Evolutionary conservation across 371 early-diverging fungal genomes (phyloP).

Genomic region (Batkoa obscura): DNA sequence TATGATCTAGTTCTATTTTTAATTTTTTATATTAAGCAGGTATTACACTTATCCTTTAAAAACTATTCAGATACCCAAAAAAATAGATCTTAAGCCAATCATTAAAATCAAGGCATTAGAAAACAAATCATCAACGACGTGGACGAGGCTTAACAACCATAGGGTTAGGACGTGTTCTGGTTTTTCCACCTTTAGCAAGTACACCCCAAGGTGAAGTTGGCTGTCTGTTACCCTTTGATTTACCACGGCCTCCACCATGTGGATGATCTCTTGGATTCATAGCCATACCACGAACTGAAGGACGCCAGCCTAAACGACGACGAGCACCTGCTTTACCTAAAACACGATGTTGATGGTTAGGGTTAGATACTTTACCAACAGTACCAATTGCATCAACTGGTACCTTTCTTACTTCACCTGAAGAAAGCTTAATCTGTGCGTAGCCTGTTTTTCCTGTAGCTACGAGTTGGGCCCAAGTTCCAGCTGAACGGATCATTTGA

Average conservation of each 20-base stretch:
- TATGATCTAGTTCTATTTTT: too few species aligned
- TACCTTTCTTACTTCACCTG: constrained; percentile 80
- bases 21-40: too few species aligned
- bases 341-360: constrained; percentile 72
- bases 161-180: constrained; percentile 50
- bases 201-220: constrained; percentile 90
- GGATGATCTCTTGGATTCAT: constrained; percentile 98
- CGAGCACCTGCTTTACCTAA: constrained; percentile 85
- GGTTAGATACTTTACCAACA: constrained; percentile 83
- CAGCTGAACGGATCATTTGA: constrained; percentile 73
- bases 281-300: constrained; percentile 96
- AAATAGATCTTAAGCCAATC: too few species aligned
- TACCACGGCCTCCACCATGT: constrained; percentile 97
- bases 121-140: too few species aligned
- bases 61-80: too few species aligned
- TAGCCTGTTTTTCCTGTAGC: constrained; percentile 55
- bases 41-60: too few species aligned
- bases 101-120: too few species aligned
- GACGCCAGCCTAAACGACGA: constrained; percentile 72
- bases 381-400: constrained; percentile 78
- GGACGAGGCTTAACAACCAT: constrained; percentile 61
- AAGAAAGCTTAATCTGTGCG: constrained; percentile 71
- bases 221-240: constrained; percentile 84
- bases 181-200: constrained; percentile 90
- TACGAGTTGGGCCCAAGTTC: constrained; percentile 73